These are phyloP conservation scores for Zygotorulaspora danielsina DNA, from an alignment of 805 yeast species.

Conservation along the genomic window DNA sequence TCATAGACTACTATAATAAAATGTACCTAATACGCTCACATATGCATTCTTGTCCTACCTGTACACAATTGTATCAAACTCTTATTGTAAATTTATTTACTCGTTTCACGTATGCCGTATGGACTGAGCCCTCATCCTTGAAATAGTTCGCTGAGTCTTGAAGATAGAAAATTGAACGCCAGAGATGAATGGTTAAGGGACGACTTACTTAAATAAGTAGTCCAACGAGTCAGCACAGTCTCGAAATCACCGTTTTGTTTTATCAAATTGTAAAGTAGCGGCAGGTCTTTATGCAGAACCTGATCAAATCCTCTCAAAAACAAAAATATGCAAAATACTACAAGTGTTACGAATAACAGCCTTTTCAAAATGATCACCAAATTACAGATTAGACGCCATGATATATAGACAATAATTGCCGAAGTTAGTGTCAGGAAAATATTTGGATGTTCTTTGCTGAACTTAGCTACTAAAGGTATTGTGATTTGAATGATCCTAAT, in stretches of 20 bases:
- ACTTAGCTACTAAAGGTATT: conserved; percentile 18
- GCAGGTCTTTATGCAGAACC: conserved; percentile 22
- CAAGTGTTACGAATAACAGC: conserved; percentile 16
- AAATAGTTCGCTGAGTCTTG: conserved; percentile 3
- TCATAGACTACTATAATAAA: too few species aligned
- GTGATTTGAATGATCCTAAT: conserved; percentile 19
- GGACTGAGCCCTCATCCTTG: too few species aligned
- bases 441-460: conserved; percentile 34
- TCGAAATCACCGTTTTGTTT: conserved; percentile 10
- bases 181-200: conserved; percentile 7
- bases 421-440: conserved; percentile 24
- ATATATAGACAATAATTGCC: conserved; percentile 20
- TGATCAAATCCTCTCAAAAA: conserved; percentile 36
- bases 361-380: conserved; percentile 30
- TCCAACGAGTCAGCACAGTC: conserved; percentile 11
- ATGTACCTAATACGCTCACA: too few species aligned
- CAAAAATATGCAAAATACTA: conserved; percentile 24
- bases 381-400: conserved; percentile 33
- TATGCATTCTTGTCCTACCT: too few species aligned
- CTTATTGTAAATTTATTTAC: too few species aligned
- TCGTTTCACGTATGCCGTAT: too few species aligned
- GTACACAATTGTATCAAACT: too few species aligned
- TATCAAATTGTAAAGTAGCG: conserved; percentile 13
- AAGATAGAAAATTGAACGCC: conserved; percentile 2
- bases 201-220: conserved; percentile 10